phyloP scores from a whole-genome alignment of 371 early-diverging fungal genomes.

The Mucor velutinosus region DNA sequence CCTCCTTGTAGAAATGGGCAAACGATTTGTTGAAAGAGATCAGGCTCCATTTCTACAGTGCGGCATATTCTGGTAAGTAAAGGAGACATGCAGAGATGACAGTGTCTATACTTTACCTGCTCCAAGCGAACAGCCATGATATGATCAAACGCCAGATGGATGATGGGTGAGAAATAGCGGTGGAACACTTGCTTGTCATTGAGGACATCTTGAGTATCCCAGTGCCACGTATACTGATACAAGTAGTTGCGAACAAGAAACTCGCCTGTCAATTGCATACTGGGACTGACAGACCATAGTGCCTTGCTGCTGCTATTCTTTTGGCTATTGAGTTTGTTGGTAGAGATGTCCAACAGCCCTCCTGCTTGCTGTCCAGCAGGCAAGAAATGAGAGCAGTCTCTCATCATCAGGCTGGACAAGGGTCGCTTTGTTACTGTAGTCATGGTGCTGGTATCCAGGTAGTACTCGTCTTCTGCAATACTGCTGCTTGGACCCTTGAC shows the following conservation, averaged over 20 bases:
- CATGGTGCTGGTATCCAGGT: background rate
- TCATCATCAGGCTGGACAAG: constrained; percentile 49
- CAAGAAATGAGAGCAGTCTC: constrained; percentile 47
- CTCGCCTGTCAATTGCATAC: constrained; percentile 44
- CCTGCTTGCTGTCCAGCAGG: background rate
- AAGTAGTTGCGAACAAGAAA: constrained; percentile 65
- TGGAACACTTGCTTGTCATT: constrained; percentile 52
- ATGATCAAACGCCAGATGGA: constrained; percentile 70
- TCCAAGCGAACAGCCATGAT: constrained; percentile 67
- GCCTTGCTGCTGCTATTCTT: constrained; percentile 18
- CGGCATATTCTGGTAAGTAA: too few relatives aligned
- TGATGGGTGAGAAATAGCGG: constrained; percentile 65
- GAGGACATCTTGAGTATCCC: constrained; percentile 59
- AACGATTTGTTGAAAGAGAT: constrained; percentile 60
- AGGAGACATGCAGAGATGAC: too few relatives aligned
- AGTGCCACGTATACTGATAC: constrained; percentile 65
- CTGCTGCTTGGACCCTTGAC: constrained; percentile 27
- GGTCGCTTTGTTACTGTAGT: constrained; percentile 31
- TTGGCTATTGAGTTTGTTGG: background rate
- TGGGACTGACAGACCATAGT: constrained; percentile 41
- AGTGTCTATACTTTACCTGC: background rate
- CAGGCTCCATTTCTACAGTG: constrained; percentile 37
- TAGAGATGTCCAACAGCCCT: background rate
- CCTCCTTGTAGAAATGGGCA: constrained; percentile 72
- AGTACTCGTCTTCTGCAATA: background rate